Evolutionary conservation across 352 stramenopile genomes (phyloP), one percentile per base, ranked within the genome.

Genomic region (Phytophthora hybrid): DNA sequence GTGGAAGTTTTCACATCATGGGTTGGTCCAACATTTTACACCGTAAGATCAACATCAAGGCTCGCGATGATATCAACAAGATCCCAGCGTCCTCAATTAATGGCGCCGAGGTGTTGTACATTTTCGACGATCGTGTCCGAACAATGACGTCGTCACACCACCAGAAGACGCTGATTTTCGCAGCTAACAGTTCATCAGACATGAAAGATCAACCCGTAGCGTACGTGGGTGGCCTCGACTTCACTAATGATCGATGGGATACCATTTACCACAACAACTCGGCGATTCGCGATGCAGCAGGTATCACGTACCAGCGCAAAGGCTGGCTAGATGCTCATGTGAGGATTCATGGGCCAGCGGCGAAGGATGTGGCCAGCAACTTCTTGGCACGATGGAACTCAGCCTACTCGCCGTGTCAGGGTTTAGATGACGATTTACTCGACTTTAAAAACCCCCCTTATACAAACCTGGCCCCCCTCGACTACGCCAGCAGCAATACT

Each of bases 241-340:
- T 88, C 29, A 80, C 69, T 19, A 69, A 73, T n/a, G 75, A 90
- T 44, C 84, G 84, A n/a, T 92, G 84, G 82, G 81, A 90, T 58
- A 87, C 80, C 21, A 73, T 79, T 37, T 63, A 69, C 16, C 82
- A 90, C 66, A 74, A 91, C 69, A 55, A 77, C 54, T 65, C 78
- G 4, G 67, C 63, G 5, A 63, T 91, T 26, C 76, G 84, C 0
- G 54, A 74, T 6, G 59, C 57, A 5, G 71, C 62, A 49, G 63
- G 64, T 16, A 81, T 89, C 46, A 74, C 78, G 16, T 74, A 65
- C 56, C 21, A 63, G 14, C 81, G 76, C 53, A 77, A 88, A 14
- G 82, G 85, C 13, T 92, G 83, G 83, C 41, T 91, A 1, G 85
- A 93, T 59, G 77, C 73, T 1, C 75, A 85, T 31, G 49, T 87